Evolutionary conservation across 2,329 filamentous ascomycete genomes (phyloP), one percentile per base, ranked within the genome.

Genomic region (Aspergillus oerlinghausenensis): DNA sequence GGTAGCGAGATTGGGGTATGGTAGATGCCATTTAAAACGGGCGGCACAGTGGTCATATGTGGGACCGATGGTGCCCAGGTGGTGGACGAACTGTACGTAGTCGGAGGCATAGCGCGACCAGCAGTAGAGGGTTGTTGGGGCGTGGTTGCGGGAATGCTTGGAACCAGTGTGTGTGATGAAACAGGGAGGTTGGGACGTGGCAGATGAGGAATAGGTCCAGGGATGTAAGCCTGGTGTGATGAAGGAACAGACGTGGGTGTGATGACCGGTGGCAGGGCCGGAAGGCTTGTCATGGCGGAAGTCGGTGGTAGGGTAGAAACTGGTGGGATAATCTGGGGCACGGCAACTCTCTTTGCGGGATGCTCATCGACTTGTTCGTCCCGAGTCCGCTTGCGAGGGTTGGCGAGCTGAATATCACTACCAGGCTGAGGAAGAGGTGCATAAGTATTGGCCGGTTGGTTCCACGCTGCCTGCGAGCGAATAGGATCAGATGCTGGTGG

Each of bases 111-210:
- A 8, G 90, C 84, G 50, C 89, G 84, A 11, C 82, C 77, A 14
- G 82, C 82, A 17, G 89, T 72, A 2, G 87, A 82, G 14, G 87
- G 86, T 9, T 89, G 77, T 23, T 88, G 86, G 47, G 69, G 66
- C 10, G 67, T 51, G 75, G 75, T 82, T 43, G 75, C 72, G 8
- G 74, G 70, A 42, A 75, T 64, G 19, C 68, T 56, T 9, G 74
- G 67, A 55, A 75, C 77, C 48, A 74, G 65, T 67, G 56, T 51
- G 54, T 67, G 77, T 2, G 84, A 84, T 54, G 87, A 82, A 47
- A 89, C 77, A 8, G 86, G 84, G n/a, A 92, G 80, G 59, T 87
- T 88, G 25, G 89, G 89, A 3, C 88, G 81, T 17, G 88, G 85
- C 14, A 92, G 78, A 45, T 88, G 83, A 40, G 81, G 78, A 45